Evolutionary conservation across 305 asterid genomes (phyloP).

Genomic region (Rubia tinctorum): DNA sequence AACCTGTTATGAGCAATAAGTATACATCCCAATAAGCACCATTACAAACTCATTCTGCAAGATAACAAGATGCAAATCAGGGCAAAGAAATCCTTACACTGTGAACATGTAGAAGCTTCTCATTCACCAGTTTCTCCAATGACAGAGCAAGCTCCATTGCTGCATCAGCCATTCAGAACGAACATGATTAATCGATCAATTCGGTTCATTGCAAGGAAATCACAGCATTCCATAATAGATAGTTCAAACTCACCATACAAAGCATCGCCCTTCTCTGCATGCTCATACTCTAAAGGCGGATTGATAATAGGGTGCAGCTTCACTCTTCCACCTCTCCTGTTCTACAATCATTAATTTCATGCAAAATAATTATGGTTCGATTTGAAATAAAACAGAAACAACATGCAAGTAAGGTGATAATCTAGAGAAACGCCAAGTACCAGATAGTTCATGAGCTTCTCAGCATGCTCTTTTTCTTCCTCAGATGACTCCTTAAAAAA

Average conservation of each 20-base stretch:
- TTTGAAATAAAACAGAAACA: neutral
- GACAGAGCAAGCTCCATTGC: constrained; percentile 86
- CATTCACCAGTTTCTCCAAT: constrained; percentile 76
- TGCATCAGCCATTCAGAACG: constrained; percentile 27
- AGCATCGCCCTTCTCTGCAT: constrained; percentile 81
- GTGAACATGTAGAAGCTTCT: constrained; percentile 60
- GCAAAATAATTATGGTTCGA: neutral
- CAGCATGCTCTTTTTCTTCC: constrained; percentile 81
- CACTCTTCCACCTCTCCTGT: constrained; percentile 81
- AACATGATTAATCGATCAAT: neutral
- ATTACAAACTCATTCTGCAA: neutral
- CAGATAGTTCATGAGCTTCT: constrained; percentile 82
- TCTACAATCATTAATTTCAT: constrained; percentile 30
- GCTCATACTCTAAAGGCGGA: constrained; percentile 61
- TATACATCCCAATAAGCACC: neutral
- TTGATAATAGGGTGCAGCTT: constrained; percentile 39
- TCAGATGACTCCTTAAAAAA: constrained; percentile 59
- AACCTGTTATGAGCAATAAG: constrained; percentile 35
- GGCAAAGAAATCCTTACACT: constrained; percentile 31
- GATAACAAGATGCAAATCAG: neutral
- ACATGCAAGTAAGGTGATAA: neutral
- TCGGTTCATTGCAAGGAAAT: neutral
- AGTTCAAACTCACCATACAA: constrained; percentile 44
- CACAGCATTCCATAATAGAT: neutral
- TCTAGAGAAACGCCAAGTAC: constrained; percentile 20